Base-by-base conservation (phyloP, 192 early-diverging fungal genomes). In the Funneliformis mosseae region DNA sequence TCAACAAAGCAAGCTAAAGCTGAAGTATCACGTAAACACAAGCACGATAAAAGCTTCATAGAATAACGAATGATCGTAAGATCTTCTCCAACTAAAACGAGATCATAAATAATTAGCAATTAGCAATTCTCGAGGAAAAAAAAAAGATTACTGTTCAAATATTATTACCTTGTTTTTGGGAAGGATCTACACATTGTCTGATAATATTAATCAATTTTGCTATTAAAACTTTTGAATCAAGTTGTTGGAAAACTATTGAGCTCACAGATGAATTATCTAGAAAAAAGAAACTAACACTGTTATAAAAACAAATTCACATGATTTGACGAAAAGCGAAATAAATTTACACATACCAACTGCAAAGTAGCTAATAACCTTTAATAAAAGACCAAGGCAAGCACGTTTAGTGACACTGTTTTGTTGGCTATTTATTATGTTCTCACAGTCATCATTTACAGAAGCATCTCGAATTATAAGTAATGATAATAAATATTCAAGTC, bases 401-500 rank as follows among this genome's bases (percentile, higher is more conserved):
- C 64, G 63, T 39, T 81, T 81, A 25, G 59, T 81, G 4, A 77
- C 62, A 50, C 66, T 81, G 38, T 78, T 68, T 42, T 76, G 45
- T 41, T 81, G 74, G 33, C 27, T 64, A 11, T 38, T 27, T 11
- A 23, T 14, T 18, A 62, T 28, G 0, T 39, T 66, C 27, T 77
- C 23, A 38, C n/a, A 6, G 5, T 79, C 46, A 43, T 79, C 46
- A 43, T 18, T 41, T 39, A 16, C 27, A 28, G 78, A 39, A 28
- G 78, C 23, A 1, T 55, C 62, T 42, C 50, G 66, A n/a, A 50
- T 41, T 60, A 85, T 84, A 2, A 87, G 43, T 38, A 87, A 28
- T 8, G 76, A 46, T 3, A 76, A 81, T 62, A 88, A 76, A 71
- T 81, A 71, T 21, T 84, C 77, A 12, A 83, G 76, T n/a, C 87